Base-by-base conservation (phyloP, 2,329 filamentous ascomycete species). In the Exophiala spinifera region DNA sequence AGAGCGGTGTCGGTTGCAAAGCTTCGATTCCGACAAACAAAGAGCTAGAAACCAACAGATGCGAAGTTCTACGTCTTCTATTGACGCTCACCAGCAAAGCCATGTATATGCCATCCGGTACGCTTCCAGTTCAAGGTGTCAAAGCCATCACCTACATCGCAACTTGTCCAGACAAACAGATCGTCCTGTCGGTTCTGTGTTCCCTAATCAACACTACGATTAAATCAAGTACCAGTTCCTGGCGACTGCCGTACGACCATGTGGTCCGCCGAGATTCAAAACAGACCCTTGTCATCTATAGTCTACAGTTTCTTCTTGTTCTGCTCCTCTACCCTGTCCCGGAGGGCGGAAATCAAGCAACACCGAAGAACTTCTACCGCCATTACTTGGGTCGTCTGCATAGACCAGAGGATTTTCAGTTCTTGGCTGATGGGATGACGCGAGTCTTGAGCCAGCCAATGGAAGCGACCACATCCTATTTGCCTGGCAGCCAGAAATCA, bases 1-100 rank as follows among this genome's bases (percentile, higher is more conserved):
- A 96, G 74, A 97, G 89, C 67, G 94, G 94, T 45, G 92, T 99
- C 25, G 94, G 94, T 13, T 97, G 92, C 76, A 95, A 96, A 70
- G 89, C 88, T 14, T 84, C 91, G 4, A 85, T 95, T 63, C 86
- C 86, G 8, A 92, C 91, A 3, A 96, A 86, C 49, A 95, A 90
- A 70, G 91, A 97, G 65, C 87, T 89, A 55, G 94, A 99, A 74
- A 95, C 81, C 74, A 96, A 96, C 71, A 84, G 94, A 55, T 91
- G 88, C 61, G 94, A 99, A 72, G 87, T 96, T 25, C 72, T 97
- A 64, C 84, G 92, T 19, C 76, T 99, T 53, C 80, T 99, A 37
- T 78, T 99, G 61, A 91, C 91, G 0, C 73, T 99, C 59, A 84
- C 89, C 11, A 90, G 92, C 69, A 90, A 92, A 71, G 91, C 91